Percentiles rank a stretch among this genome's conserved stretches.
Conservation (phyloP, 2,329 filamentous ascomycete species). For the Colletotrichum costaricense region DNA sequence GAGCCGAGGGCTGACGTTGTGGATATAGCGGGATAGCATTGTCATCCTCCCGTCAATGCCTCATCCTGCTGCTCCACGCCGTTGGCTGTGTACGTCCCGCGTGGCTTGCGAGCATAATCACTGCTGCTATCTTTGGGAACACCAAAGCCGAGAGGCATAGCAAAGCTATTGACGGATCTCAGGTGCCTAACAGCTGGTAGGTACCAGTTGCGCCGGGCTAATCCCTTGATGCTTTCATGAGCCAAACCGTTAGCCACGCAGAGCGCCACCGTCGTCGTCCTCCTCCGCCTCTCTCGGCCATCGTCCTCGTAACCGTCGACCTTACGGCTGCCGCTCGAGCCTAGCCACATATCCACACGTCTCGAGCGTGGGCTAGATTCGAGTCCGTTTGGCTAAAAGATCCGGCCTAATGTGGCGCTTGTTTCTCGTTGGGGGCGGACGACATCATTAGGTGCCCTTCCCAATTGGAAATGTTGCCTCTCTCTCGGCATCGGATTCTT, state of each 20-base stretch:
- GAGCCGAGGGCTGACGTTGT: neutral
- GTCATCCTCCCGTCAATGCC: neutral
- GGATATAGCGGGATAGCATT: neutral
- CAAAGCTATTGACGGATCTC: neutral
- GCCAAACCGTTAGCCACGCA: slow-evolving; percentile 12
- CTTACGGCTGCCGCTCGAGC: neutral
- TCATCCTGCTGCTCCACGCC: neutral
- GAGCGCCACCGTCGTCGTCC: neutral
- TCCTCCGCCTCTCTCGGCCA: neutral
- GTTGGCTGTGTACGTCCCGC: neutral
- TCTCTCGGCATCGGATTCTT: neutral
- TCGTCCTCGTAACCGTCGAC: neutral
- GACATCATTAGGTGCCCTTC: neutral
- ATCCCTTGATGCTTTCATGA: neutral
- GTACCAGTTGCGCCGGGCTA: neutral
- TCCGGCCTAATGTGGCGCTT: neutral
- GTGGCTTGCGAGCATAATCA: neutral
- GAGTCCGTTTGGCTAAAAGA: neutral
- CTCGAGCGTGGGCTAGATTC: neutral
- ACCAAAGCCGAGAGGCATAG: neutral
- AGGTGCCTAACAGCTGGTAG: neutral
- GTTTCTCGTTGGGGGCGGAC: neutral
- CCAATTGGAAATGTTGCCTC: neutral
- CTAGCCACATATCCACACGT: neutral
- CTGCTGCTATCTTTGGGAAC: slow-evolving; percentile 10